Conservation (phyloP, 768 basidiomycete genomes). For the Pulveroboletus ravenelii region DNA sequence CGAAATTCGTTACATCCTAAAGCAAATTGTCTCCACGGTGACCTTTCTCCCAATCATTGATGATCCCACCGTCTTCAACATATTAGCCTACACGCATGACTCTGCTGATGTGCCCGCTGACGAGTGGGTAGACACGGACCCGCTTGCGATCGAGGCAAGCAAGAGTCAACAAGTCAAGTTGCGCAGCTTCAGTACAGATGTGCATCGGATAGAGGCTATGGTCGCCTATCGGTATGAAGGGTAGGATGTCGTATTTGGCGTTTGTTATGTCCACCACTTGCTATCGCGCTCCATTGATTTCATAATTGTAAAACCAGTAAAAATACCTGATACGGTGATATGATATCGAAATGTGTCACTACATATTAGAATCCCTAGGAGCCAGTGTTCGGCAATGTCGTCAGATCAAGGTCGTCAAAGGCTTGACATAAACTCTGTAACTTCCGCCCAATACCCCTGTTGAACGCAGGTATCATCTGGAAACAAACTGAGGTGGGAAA, state of each 20-base stretch:
- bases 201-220: slow-evolving; percentile 97
- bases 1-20: slow-evolving; percentile 95
- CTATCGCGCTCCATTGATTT: not conserved
- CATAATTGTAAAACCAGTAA: not conserved
- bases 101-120: slow-evolving; percentile 88
- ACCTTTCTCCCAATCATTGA: slow-evolving; percentile 95
- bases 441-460: slow-evolving; percentile 50
- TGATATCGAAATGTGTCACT: not conserved
- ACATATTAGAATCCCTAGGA: not conserved
- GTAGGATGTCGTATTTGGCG: slow-evolving; percentile 29
- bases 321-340: not conserved
- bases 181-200: slow-evolving; percentile 93
- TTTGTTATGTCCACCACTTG: not conserved
- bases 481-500: not conserved
- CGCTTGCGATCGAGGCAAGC: slow-evolving; percentile 85
- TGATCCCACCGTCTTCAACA: slow-evolving; percentile 95
- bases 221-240: slow-evolving; percentile 95
- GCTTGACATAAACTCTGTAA: slow-evolving; percentile 44
- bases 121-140: slow-evolving; percentile 96
- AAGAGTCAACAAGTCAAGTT: slow-evolving; percentile 94
- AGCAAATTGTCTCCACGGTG: slow-evolving; percentile 96
- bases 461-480: slow-evolving; percentile 55
- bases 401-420: slow-evolving; percentile 12
- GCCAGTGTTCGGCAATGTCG: not conserved
- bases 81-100: slow-evolving; percentile 90